A percentile compares a stretch with the other conserved stretches of the same genome.
phyloP scores from a whole-genome alignment of 1,284 basidiomycete species.

The Trametes polyzona region DNA sequence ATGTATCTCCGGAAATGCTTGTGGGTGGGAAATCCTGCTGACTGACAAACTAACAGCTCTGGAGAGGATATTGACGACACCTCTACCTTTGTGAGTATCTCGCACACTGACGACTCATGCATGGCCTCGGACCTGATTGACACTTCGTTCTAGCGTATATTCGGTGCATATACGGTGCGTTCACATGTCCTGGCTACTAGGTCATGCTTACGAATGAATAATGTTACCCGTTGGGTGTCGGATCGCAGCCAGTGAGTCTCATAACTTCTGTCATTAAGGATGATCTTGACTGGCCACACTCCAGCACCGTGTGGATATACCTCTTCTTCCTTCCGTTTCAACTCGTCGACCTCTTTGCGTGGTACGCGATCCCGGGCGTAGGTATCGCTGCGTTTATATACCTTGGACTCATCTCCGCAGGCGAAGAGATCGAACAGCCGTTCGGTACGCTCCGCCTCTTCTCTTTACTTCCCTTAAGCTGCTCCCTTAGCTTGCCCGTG shows the following conservation, averaged over 20 bases:
- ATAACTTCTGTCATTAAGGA: neutral
- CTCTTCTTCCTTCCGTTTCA: conserved; percentile 73
- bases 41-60: conserved; percentile 39
- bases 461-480: neutral
- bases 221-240: no score
- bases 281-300: neutral
- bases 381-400: conserved; percentile 68
- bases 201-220: neutral
- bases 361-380: conserved; percentile 63
- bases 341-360: conserved; percentile 58
- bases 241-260: neutral
- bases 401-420: conserved; percentile 65
- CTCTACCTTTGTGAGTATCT: conserved; percentile 60
- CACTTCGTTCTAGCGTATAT: conserved; percentile 64
- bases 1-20: conserved; percentile 23
- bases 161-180: conserved; percentile 59
- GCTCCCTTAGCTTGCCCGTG: neutral
- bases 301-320: conserved; percentile 68
- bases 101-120: neutral
- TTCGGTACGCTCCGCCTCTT: conserved; percentile 49
- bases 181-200: neutral
- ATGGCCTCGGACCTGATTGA: conserved; percentile 9
- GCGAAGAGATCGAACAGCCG: conserved; percentile 71
- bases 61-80: conserved; percentile 65
- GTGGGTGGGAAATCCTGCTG: neutral